Percentiles rank a stretch among this genome's conserved stretches.
These are phyloP conservation scores for Candida labiduridarum DNA, from an alignment of 1,139 yeast species.

Conservation along the genomic window DNA sequence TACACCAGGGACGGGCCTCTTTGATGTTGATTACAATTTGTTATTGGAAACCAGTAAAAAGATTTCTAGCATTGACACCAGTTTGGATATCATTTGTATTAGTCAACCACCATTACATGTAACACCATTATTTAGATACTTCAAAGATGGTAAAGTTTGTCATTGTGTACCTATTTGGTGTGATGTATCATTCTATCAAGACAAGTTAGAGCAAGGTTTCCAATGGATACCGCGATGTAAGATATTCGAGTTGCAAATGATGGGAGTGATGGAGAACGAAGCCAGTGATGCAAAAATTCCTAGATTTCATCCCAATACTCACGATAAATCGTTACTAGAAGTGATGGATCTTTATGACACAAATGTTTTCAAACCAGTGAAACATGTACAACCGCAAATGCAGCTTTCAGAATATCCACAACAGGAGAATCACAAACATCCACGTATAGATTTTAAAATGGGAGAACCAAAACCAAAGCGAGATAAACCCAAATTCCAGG, in stretches of 20 bases:
- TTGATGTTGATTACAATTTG: slow-evolving; percentile 85
- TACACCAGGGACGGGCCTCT: slow-evolving; percentile 92
- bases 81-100: slow-evolving; percentile 85
- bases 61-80: slow-evolving; percentile 75
- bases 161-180: slow-evolving; percentile 95
- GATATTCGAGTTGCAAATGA: slow-evolving; percentile 94
- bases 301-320: slow-evolving; percentile 38
- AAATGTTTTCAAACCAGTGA: slow-evolving; percentile 43
- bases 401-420: neutral
- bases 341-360: slow-evolving; percentile 67
- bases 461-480: slow-evolving; percentile 52
- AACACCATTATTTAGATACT: slow-evolving; percentile 82
- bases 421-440: neutral
- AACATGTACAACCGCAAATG: neutral
- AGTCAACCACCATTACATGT: slow-evolving; percentile 91
- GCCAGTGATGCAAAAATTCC: slow-evolving; percentile 65
- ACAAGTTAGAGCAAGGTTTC: slow-evolving; percentile 40
- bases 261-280: slow-evolving; percentile 96
- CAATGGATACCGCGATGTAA: slow-evolving; percentile 94
- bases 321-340: slow-evolving; percentile 38
- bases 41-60: slow-evolving; percentile 75
- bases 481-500: slow-evolving; percentile 32
- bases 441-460: slow-evolving; percentile 60
- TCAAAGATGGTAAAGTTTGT: slow-evolving; percentile 51
- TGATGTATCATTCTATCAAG: slow-evolving; percentile 87